phyloP scores from a whole-genome alignment of 1,284 basidiomycete species.

The Hymenochaete sp. region DNA sequence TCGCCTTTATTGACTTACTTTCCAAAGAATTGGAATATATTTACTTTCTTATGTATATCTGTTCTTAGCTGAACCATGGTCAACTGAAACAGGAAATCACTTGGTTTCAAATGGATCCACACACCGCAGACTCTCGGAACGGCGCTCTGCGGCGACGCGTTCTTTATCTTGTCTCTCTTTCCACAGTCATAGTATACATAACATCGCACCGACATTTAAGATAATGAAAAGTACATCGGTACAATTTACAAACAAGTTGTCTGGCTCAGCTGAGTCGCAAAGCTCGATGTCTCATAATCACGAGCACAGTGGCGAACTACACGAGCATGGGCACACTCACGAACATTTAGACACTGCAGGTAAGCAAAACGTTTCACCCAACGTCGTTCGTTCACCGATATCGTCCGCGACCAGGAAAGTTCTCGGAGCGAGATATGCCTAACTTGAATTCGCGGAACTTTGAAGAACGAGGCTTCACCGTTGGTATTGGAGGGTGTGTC shows the following conservation, averaged over 20 bases:
- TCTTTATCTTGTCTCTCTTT: too few species aligned
- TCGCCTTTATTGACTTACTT: too few species aligned
- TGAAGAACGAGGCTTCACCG: conserved; percentile 88
- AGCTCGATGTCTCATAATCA: conserved; percentile 32
- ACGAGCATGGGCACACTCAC: conserved; percentile 76
- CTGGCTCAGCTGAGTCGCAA: conserved; percentile 27
- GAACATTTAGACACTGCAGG: conserved; percentile 85
- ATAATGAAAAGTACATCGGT: conserved; percentile 29
- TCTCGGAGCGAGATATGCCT: conserved; percentile 85
- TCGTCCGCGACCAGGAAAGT: conserved; percentile 59
- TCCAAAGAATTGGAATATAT: too few species aligned
- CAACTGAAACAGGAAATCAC: too few species aligned
- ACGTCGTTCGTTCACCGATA: conserved; percentile 18
- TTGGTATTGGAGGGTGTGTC: conserved; percentile 90
- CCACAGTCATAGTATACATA: too few species aligned
- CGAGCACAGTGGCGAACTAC: conserved; percentile 30
- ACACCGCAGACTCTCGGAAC: too few species aligned
- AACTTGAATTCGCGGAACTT: conserved; percentile 83
- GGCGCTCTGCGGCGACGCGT: too few species aligned
- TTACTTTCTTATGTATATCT: too few species aligned
- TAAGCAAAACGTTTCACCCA: conserved; percentile 27
- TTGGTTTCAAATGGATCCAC: too few species aligned
- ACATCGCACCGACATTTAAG: too few species aligned
- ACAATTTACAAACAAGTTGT: conserved; percentile 64
- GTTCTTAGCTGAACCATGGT: too few species aligned